phyloP scores from a whole-genome alignment of 768 basidiomycete genomes.

The Psilocybe tampanensis region DNA sequence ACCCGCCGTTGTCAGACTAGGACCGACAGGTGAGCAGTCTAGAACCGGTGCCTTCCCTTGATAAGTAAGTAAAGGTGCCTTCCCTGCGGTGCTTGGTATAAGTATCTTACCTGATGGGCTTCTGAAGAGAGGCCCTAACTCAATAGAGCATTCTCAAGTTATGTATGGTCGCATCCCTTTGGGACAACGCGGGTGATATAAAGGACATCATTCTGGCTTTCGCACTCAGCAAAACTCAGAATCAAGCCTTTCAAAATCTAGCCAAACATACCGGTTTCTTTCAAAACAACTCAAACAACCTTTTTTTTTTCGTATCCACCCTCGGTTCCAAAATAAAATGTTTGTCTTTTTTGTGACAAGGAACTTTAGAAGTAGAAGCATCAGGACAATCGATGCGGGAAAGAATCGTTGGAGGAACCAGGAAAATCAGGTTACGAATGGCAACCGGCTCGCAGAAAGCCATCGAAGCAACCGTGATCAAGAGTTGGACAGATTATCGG shows the following conservation, averaged over 20 bases:
- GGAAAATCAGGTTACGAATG: too few relatives aligned
- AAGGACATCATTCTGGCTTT: conserved; percentile 18
- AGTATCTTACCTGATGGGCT: not conserved
- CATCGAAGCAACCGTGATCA: not conserved
- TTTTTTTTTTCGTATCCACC: too few relatives aligned
- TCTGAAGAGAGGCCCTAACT: not conserved
- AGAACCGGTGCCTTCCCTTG: conserved; percentile 5
- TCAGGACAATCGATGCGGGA: too few relatives aligned
- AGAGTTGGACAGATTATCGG: not conserved
- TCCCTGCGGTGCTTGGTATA: not conserved
- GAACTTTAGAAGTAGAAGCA: too few relatives aligned
- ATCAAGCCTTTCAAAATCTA: too few relatives aligned
- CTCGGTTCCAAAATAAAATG: too few relatives aligned
- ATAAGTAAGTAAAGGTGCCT: not conserved
- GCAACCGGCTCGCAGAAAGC: too few relatives aligned
- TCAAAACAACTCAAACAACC: too few relatives aligned
- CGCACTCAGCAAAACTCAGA: not conserved
- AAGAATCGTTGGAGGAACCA: too few relatives aligned
- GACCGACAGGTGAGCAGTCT: too few relatives aligned
- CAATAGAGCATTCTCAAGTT: not conserved
- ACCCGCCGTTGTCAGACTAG: not conserved
- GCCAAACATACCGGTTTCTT: too few relatives aligned
- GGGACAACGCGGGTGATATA: conserved; percentile 10
- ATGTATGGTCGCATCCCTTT: not conserved
- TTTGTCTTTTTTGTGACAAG: too few relatives aligned